phyloP scores from a whole-genome alignment of 306 rosid genomes.

The Cotoneaster glaucophyllus region DNA sequence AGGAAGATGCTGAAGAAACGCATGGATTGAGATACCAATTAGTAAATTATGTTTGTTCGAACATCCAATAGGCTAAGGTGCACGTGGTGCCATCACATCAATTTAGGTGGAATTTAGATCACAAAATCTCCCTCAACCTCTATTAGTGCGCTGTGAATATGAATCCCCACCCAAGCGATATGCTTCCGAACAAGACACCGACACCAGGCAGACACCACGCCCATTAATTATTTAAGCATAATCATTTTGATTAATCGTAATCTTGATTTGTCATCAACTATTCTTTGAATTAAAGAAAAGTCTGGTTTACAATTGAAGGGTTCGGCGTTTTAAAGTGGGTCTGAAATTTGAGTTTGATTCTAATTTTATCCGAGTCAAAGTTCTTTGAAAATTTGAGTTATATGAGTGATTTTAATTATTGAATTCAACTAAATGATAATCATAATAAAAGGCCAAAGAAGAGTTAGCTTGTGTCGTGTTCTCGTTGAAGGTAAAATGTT shows the following conservation, averaged over 20 bases:
- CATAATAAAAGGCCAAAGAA: too few species aligned
- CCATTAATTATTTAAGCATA: neutral
- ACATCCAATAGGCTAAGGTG: neutral
- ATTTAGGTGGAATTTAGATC: slow-evolving; percentile 12
- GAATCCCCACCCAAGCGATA: slow-evolving; percentile 12
- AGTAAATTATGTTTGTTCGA: neutral
- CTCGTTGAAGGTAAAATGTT: neutral
- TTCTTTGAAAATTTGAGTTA: too few species aligned
- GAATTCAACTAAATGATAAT: too few species aligned
- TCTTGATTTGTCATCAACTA: neutral
- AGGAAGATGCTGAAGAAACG: slow-evolving; percentile 4
- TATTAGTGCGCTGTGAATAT: slow-evolving; percentile 1
- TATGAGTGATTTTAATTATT: too few species aligned
- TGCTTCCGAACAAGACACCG: slow-evolving; percentile 10
- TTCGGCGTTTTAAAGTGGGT: neutral
- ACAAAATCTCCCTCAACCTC: slow-evolving; percentile 9
- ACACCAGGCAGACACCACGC: neutral
- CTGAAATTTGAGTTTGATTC: neutral
- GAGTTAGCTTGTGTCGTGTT: too few species aligned
- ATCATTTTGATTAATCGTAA: neutral
- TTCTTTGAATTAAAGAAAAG: neutral
- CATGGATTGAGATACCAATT: neutral
- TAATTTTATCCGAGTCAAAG: too few species aligned
- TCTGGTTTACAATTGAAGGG: neutral
- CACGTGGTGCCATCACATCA: slow-evolving; percentile 8